A percentile compares a stretch with the other conserved stretches of the same genome.
Evolutionary conservation across 768 basidiomycete species (phyloP).

Genomic region (Porphyrellus cyaneotinctus): DNA sequence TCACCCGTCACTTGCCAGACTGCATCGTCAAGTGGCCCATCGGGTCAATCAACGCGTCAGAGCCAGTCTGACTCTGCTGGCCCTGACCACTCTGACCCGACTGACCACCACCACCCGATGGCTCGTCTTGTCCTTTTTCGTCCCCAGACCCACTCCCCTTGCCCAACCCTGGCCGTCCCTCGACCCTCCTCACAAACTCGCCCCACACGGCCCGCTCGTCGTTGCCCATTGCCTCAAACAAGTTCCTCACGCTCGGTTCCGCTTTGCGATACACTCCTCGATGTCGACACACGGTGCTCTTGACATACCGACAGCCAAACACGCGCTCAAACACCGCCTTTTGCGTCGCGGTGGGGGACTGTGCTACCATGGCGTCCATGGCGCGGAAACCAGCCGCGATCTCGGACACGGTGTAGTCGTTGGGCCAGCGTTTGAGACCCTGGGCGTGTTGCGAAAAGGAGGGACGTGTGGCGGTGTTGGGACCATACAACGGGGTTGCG

Average conservation of each 20-base stretch:
- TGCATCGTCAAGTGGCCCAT: slow-evolving; percentile 20
- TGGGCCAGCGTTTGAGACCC: slow-evolving; percentile 71
- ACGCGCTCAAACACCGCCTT: slow-evolving; percentile 66
- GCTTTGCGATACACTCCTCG: slow-evolving; percentile 66
- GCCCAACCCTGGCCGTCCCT: slow-evolving; percentile 41
- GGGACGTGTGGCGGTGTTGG: slow-evolving; percentile 19
- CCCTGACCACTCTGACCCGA: slow-evolving; percentile 12
- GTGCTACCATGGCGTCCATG: slow-evolving; percentile 38
- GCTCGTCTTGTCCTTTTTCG: slow-evolving; percentile 22
- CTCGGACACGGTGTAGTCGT: slow-evolving; percentile 69
- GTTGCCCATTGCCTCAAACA: slow-evolving; percentile 53
- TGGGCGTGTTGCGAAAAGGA: slow-evolving; percentile 52
- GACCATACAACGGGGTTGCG: slow-evolving; percentile 20
- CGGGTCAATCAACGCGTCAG: slow-evolving; percentile 16
- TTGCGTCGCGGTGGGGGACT: slow-evolving; percentile 49
- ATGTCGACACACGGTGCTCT: slow-evolving; percentile 69
- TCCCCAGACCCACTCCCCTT: slow-evolving; percentile 25
- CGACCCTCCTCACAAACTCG: slow-evolving; percentile 61
- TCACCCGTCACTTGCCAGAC: slow-evolving; percentile 10
- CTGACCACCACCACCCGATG: slow-evolving; percentile 1
- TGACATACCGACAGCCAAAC: slow-evolving; percentile 68
- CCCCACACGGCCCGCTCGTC: slow-evolving; percentile 62
- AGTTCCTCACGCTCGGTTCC: slow-evolving; percentile 39
- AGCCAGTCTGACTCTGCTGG: slow-evolving; percentile 13
- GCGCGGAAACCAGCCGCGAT: slow-evolving; percentile 56